Conservation (phyloP, 192 early-diverging fungal species). For the Funneliformis mosseae region DNA sequence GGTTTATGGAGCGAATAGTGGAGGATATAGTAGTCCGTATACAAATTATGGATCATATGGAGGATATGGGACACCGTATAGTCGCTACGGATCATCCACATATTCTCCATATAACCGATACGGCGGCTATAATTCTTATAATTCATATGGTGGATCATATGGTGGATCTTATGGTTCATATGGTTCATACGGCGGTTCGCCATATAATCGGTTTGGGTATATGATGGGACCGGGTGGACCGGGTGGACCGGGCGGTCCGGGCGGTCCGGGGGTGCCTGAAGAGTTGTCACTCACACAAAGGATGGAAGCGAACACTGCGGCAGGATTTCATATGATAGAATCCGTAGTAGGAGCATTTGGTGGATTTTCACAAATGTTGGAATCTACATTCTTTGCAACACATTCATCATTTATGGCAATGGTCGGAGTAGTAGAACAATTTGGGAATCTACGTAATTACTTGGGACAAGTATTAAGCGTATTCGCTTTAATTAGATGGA, state of each 20-base stretch:
- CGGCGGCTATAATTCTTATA: constrained; percentile 41
- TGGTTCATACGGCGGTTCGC: constrained; percentile 41
- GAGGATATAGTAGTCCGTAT: constrained; percentile 41
- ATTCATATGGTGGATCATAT: constrained; percentile 55
- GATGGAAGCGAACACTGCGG: constrained; percentile 87
- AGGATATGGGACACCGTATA: constrained; percentile 50
- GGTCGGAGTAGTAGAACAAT: constrained; percentile 98
- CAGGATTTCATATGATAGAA: constrained; percentile 92
- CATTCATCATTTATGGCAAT: constrained; percentile 93
- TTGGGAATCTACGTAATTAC: constrained; percentile 85
- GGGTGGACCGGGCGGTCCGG: constrained; percentile 47
- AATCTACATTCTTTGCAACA: constrained; percentile 96
- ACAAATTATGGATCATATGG: constrained; percentile 59
- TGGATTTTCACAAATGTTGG: constrained; percentile 97
- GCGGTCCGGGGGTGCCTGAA: constrained; percentile 63
- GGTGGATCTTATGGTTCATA: constrained; percentile 57
- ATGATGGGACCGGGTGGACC: constrained; percentile 38
- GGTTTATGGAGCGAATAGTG: constrained; percentile 40
- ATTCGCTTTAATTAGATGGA: constrained; percentile 72
- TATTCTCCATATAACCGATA: constrained; percentile 36
- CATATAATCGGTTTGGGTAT: constrained; percentile 47
- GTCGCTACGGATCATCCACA: constrained; percentile 37
- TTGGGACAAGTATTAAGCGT: constrained; percentile 83
- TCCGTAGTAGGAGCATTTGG: constrained; percentile 94
- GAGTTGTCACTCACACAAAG: constrained; percentile 75